These are phyloP conservation scores for Xylaria intraflava DNA, from an alignment of 495 filamentous ascomycete species.

Conservation along the genomic window DNA sequence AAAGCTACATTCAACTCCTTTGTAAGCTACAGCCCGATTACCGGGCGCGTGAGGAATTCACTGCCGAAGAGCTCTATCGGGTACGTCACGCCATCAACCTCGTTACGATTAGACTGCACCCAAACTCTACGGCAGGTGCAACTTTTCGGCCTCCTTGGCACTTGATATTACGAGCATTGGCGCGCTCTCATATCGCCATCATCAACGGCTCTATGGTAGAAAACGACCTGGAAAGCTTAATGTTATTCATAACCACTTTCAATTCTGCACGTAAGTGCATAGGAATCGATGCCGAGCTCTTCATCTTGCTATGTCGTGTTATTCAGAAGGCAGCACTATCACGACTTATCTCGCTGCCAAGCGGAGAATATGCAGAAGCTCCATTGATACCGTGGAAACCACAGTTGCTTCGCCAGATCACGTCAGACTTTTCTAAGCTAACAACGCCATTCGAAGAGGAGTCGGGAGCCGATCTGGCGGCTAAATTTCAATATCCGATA, in stretches of 20 bases:
- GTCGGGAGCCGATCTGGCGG: background rate
- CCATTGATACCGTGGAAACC: constrained; percentile 3
- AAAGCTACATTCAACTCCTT: constrained; percentile 35
- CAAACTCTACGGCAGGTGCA: constrained; percentile 17
- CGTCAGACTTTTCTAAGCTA: constrained; percentile 11
- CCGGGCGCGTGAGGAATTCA: constrained; percentile 7
- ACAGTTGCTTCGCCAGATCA: constrained; percentile 3
- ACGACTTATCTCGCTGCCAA: background rate
- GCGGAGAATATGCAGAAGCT: background rate
- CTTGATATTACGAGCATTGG: constrained; percentile 21
- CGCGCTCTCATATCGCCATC: constrained; percentile 18
- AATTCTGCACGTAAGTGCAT: constrained; percentile 2
- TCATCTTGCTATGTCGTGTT: constrained; percentile 19
- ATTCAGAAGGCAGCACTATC: constrained; percentile 18
- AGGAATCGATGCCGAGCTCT: constrained; percentile 19
- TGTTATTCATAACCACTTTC: constrained; percentile 13
- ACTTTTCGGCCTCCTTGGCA: constrained; percentile 23
- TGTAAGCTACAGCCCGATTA: constrained; percentile 25
- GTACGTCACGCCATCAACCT: constrained; percentile 27
- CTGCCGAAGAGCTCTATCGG: constrained; percentile 7
- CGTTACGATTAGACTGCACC: constrained; percentile 11
- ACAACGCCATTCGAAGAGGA: background rate
- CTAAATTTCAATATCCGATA: constrained; percentile 19
- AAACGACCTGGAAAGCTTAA: constrained; percentile 18
- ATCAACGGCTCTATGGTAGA: constrained; percentile 11